Evolutionary conservation across 106 monocot genomes (phyloP), one percentile per base, ranked within the genome.

Genomic region (Apostasia shenzhenica): DNA sequence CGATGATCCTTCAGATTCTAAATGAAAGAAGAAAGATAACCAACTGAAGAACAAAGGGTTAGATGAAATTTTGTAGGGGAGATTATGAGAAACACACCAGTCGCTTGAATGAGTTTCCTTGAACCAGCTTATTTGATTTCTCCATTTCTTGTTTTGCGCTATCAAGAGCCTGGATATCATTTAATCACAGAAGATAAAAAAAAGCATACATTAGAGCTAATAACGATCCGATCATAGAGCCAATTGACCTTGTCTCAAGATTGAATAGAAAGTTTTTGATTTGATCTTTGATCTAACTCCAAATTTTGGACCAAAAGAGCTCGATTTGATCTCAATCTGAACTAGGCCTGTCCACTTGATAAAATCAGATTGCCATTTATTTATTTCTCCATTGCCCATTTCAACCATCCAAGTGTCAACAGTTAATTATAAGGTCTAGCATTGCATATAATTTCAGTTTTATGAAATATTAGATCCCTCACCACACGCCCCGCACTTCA

Each of bases 91-190:
- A 14, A 87, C 80, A 3, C 41, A 94, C 94, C 88, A 91, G 57
- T 69, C 75, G 76, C 66, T 83, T 94, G 49, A 94, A 85, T 62
- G 94, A 90, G 59, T 70, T 81, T 12, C 77, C 81, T 44, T 59
- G 66, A n/a, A 69, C 62, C 59, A 75, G 52, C 52, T 83, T 83
- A 79, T 84, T 79, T 39, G 75, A 63, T 63, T 77, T 84, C 64
- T 87, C 85, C 10, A 56, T 52, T 1, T 85, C 90, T 50, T 82
- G 78, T 79, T 91, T 91, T 50, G 91, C 94, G 53, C 88, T 80
- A 68, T 88, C 87, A 74, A 94, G 57, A 60, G 94, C 83, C 90
- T 94, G 49, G 8, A 52, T 40, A 52, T 40, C 10, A 63, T n/a
- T 6, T 37, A 68, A 57, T 2, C 13, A 37, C 46, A 41, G 4